Evolutionary conservation across 2,329 filamentous ascomycete species (phyloP), one percentile per base, ranked within the genome.

Genomic region (Aschersonia sp.): DNA sequence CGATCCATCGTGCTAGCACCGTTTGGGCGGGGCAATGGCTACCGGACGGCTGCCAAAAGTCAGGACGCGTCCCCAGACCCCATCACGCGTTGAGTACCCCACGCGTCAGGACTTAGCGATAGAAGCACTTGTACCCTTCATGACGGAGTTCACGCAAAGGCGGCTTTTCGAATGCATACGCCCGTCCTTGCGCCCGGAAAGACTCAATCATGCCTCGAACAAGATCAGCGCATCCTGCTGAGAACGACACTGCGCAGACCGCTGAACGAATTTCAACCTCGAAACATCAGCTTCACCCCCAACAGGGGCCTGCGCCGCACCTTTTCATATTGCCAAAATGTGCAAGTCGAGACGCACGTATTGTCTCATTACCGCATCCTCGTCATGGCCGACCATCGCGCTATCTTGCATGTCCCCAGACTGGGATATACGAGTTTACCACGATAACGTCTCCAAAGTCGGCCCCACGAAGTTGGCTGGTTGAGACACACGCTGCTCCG

Each of bases 341-440:
- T 51, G 71, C 74, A 10, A 71, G 67, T 0, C 50, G 67, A n/a
- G 67, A 73, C 4, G 74, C 79, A 29, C 73, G 73, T 47, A 74
- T 84, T 47, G 66, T 82, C 46, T 75, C 73, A 1, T 68, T 85
- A 40, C 72, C 74, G 28, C 73, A 84, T 53, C 79, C 80, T 4
- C 71, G 77, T 56, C 72, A 72, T 54, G 61, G 62, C 20, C 71
- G 67, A 32, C 72, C 76, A 3, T 69, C 74, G 5, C 72, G 79
- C 55, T 84, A 81, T 58, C 67, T 84, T 10, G 68, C 78, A 32
- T 83, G 80, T 53, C 77, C 78, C 3, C 62, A 76, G 46, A 72
- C 70, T 1, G 80, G 79, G 48, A 71, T 84, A 51, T 80, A 78
- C 65, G 81, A 85, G 56, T 80, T 84, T 58, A 82, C 72, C 38